Evolutionary conservation across 176 grass and related monocot genomes (phyloP), one percentile per base, ranked within the genome.

Genomic region (Oropetium thomaeum): DNA sequence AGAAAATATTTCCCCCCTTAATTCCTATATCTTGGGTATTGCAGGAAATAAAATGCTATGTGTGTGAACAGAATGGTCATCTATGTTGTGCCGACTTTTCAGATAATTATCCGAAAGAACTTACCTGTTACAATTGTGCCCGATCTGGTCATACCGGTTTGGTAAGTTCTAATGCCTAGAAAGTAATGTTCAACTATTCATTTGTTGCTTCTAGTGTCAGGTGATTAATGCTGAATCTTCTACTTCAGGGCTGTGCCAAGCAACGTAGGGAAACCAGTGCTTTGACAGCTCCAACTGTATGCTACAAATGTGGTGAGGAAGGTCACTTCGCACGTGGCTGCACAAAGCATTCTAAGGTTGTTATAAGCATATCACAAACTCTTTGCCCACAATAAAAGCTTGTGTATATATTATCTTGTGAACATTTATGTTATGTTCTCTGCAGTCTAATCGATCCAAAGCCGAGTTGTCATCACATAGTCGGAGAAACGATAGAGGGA

Each of bases 71-170:
- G 69, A 79, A 85, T 70, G 96, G 92, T 31, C 96, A 99, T 88
- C 91, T 99, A 19, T 99, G 96, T 59, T 99, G 96, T 71, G 75
- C 65, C 3, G 76, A 88, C 63, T 81, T 96, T 44, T 60, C 61
- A 41, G 87, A 92, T 77, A 85, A 41, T 80, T 67, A 30, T 83
- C 53, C 77, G 26, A 92, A 79, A 82, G 82, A 86, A 70, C 67
- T 99, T 47, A 88, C 66, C 54, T 99, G 96, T 78, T 95, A 96
- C 73, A 96, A 99, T 82, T 99, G 96, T 88, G 92, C 96, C 54
- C 84, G 90, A 74, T 72, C 82, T 71, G 92, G 92, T 40, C 96
- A 99, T 81, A 80, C 79, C 82, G 96, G 96, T 70, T 74, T 48
- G 69, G 96, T 99, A 87, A 88, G 92, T 75, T 76, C 34, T 62